These are phyloP conservation scores for Apiospora koreana DNA, from an alignment of 2,329 filamentous ascomycete genomes.

Conservation along the genomic window DNA sequence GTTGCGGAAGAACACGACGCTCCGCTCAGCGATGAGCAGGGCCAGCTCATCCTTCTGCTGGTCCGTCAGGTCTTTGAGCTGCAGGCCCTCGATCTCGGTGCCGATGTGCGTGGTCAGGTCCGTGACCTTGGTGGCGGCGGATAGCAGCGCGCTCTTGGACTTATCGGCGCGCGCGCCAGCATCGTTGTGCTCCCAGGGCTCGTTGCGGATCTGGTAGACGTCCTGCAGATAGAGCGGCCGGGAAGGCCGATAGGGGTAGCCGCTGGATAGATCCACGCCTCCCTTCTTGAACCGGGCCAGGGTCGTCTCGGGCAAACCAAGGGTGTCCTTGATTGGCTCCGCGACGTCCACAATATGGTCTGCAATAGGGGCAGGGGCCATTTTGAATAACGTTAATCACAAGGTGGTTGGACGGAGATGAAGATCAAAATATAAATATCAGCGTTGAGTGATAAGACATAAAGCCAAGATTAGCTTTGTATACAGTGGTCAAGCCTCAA, in stretches of 20 bases:
- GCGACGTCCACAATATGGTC: conserved; percentile 64
- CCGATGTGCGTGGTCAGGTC: conserved; percentile 63
- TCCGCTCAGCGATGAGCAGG: conserved; percentile 62
- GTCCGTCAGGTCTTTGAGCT: conserved; percentile 61
- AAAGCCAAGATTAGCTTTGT: background rate
- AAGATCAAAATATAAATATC: background rate
- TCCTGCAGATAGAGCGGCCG: conserved; percentile 70
- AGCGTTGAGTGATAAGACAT: too few relatives aligned
- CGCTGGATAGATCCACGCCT: conserved; percentile 67
- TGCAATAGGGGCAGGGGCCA: conserved; percentile 61
- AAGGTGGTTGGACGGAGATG: background rate
- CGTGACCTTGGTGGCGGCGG: conserved; percentile 63
- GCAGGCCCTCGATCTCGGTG: conserved; percentile 64
- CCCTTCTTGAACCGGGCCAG: conserved; percentile 64
- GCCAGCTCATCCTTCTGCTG: conserved; percentile 64
- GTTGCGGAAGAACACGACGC: conserved; percentile 68
- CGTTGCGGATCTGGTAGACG: conserved; percentile 64
- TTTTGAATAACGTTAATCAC: conserved; percentile 21
- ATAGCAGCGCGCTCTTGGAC: conserved; percentile 60
- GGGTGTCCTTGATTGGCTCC: conserved; percentile 62
- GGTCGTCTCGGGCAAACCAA: conserved; percentile 60
- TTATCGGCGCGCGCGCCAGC: conserved; percentile 66
- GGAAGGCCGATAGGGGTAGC: conserved; percentile 71
- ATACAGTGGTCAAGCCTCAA: background rate
- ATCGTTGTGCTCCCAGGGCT: conserved; percentile 57